Evolutionary conservation across 306 rosid genomes (phyloP), one percentile per base, ranked within the genome.

Genomic region (Quercus variabilis): DNA sequence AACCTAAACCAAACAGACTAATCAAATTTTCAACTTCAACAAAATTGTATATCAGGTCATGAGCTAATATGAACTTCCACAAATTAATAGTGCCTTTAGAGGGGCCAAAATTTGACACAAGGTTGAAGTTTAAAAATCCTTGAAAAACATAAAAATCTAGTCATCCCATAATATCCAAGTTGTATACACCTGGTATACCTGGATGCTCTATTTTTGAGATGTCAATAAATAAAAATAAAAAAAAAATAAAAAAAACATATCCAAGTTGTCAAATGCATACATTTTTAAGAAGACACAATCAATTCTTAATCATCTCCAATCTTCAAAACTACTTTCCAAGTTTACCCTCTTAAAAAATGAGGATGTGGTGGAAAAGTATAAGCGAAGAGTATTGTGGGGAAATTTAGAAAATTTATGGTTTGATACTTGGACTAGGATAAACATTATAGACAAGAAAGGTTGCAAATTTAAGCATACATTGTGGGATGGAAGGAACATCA

Each of bases 1-100:
- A 71, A 73, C 93, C 99, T 86, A 79, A 87, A 78, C 38, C 79
- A 87, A 54, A 70, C 43, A 67, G 35, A 80, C 67, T 25, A 79
- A 25, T 60, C 69, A 74, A 7, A 78, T 57, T 74, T 81, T 46
- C 69, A 64, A 78, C 76, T 43, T 41, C 26, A 23, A 23, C 21
- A 57, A 51, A 41, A 54, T 43, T 26, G 33, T 35, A 62, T 52
- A 60, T 30, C 49, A 21, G 21, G 20, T 19, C 23, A 67, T 33
- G 9, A 33, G 51, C 52, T 33, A 33, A 13, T 35, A 3, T 67
- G 21, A 19, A 67, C 52, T 33, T 33, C 72, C 38, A 67, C 72
- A 67, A 33, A 67, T 38, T 49, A 67, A 38, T 19, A 33, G 71
- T 14, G 17, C 35, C 46, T 65, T 65, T 8, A 18, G 35, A 33